Evolutionary conservation across 441 rosid species (phyloP), one percentile per base, ranked within the genome.

Genomic region (Pelargonium cotyledonis): DNA sequence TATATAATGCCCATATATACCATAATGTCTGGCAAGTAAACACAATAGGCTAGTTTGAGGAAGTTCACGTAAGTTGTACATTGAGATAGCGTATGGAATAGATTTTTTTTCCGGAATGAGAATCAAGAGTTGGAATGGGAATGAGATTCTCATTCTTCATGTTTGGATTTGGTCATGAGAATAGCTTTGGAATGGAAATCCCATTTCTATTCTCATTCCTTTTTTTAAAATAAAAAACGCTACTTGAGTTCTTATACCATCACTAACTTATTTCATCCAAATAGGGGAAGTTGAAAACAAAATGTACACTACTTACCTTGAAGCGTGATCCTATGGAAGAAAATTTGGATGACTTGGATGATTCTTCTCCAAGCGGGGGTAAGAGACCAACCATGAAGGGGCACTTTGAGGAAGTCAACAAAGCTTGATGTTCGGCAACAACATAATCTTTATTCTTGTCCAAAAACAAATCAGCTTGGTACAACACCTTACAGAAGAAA

Each of bases 391-490:
- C 86, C 76, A 85, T 97, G 68, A 95, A 95, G 72, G 87, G 69
- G 82, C 93, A 89, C 67, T 70, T 79, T 49, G 99, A 92, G 72
- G 94, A 96, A 10, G 85, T 82, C 87, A 95, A 83, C 70, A 95
- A 89, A 85, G 76, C 97, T 73, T 95, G 99, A 85, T 95, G 99
- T 78, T 95, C 99, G 63, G 99, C 99, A 79, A 95, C 98, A 29
- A 95, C 96, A 74, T 95, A 95, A 80, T 95, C 99, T 80, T 95
- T 95, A 84, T 95, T 95, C 83, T 95, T 92, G 82, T 95, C 99
- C 72, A 95, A 94, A 83, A 95, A 95, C 81, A 76, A 83, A 79
- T 95, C 97, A 35, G 99, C 96, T 86, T 77, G 88, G 85, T 95
- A 95, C 58, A 74, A 76, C 46, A 95, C 99, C 99, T 95, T 6